Percentiles rank a stretch among this genome's conserved stretches.
These are phyloP conservation scores for Wilcoxina mikolae DNA, from an alignment of 495 filamentous ascomycete species.

Conservation along the genomic window DNA sequence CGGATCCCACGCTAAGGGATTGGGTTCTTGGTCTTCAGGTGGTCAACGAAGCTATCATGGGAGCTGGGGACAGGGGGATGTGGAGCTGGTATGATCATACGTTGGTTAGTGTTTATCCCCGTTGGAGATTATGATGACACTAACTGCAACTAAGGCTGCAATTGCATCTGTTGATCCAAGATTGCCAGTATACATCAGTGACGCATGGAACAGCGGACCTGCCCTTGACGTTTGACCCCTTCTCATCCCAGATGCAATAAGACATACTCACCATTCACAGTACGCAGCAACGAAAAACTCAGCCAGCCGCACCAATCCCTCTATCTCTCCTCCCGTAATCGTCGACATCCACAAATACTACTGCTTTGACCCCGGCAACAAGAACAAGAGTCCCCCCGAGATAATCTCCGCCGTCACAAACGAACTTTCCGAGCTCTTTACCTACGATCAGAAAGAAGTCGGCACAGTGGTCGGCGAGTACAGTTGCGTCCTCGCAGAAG, in stretches of 20 bases:
- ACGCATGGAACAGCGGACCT: slow-evolving; percentile 36
- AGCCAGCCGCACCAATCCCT: background rate
- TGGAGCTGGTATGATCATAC: slow-evolving; percentile 40
- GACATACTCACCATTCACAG: slow-evolving; percentile 12
- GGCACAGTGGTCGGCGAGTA: slow-evolving; percentile 39
- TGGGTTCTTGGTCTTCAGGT: slow-evolving; percentile 40
- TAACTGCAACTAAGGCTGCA: too few species aligned
- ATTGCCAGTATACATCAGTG: slow-evolving; percentile 41
- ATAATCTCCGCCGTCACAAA: slow-evolving; percentile 33
- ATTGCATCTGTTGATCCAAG: slow-evolving; percentile 33
- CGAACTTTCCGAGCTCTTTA: slow-evolving; percentile 32
- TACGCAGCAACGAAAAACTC: slow-evolving; percentile 24
- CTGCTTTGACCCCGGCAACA: slow-evolving; percentile 36
- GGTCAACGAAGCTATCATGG: slow-evolving; percentile 38
- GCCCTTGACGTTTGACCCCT: slow-evolving; percentile 27
- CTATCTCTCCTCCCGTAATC: slow-evolving; percentile 30
- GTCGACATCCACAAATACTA: slow-evolving; percentile 45
- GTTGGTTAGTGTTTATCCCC: too few species aligned
- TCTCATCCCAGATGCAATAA: background rate
- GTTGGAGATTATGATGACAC: too few species aligned
- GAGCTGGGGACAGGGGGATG: slow-evolving; percentile 32
- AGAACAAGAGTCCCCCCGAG: slow-evolving; percentile 33
- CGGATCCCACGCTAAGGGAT: slow-evolving; percentile 20
- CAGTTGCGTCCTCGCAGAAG: slow-evolving; percentile 36
- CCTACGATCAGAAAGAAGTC: slow-evolving; percentile 33